phyloP scores from a whole-genome alignment of 495 filamentous ascomycete species.

The Talaromyces thailandensis region DNA sequence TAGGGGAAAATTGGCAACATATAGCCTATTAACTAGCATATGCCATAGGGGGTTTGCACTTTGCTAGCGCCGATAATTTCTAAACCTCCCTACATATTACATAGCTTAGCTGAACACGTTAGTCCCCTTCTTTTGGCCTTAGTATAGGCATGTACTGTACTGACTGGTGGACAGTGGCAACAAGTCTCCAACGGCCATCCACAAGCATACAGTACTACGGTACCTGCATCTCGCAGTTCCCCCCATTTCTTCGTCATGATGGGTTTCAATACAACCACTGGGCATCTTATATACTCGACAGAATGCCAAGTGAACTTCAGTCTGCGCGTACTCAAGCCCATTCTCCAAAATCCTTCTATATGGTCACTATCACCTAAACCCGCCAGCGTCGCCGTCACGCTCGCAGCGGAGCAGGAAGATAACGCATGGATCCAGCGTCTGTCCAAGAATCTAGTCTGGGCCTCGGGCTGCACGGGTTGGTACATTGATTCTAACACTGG shows the following conservation, averaged over 20 bases:
- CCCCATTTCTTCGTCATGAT: slow-evolving; percentile 50
- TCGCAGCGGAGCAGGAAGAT: slow-evolving; percentile 9
- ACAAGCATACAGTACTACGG: slow-evolving; percentile 45
- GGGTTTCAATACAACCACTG: slow-evolving; percentile 47
- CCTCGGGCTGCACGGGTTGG: slow-evolving; percentile 14
- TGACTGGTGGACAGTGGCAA: slow-evolving; percentile 15
- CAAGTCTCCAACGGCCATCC: slow-evolving; percentile 33
- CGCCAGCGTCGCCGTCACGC: slow-evolving; percentile 13
- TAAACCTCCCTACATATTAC: no score
- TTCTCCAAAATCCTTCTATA: background rate
- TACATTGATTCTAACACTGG: slow-evolving; percentile 12
- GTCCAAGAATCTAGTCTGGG: slow-evolving; percentile 13
- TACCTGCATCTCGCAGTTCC: slow-evolving; percentile 44
- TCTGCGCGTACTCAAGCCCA: slow-evolving; percentile 14
- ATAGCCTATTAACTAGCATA: no score
- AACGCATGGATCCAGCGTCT: slow-evolving; percentile 10
- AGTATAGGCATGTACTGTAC: background rate
- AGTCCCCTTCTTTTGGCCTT: background rate
- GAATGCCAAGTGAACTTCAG: slow-evolving; percentile 43
- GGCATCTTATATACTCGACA: slow-evolving; percentile 39
- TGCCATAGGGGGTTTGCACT: no score
- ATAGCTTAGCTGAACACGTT: slow-evolving; percentile 30
- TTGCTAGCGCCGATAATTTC: no score
- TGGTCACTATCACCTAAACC: slow-evolving; percentile 1
- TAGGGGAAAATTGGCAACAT: no score